Base-by-base conservation (phyloP, 2,329 filamentous ascomycete species). In the Cryphonectria nitschkei region DNA sequence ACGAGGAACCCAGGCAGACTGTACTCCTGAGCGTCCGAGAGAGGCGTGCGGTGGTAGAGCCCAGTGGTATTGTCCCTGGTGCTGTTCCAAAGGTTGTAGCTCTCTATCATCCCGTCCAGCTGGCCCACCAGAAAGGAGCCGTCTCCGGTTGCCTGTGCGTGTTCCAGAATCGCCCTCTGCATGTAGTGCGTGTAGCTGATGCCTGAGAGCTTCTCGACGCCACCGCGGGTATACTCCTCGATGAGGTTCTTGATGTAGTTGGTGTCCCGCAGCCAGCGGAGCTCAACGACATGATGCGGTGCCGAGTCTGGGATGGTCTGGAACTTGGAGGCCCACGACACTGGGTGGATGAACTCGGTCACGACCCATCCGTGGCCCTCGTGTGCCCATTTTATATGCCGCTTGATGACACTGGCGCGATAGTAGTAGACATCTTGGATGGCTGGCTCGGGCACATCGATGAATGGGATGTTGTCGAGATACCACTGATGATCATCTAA, bases 361-460 rank as follows among this genome's bases (percentile, higher is more conserved):
- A 61, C 58, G 58, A 61, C 58, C 58, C 58, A 61, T n/a, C 58
- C 58, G 19, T 37, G 58, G 22, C 58, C 58, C 34, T 61, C 58
- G 58, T 61, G 58, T 11, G 58, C 58, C 58, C 58, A 61, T 26
- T 61, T 61, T 19, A 61, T 61, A 61, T 56, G 52, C 13, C 58
- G 58, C 58, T 61, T 61, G 58, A 61, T 61, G 32, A 61, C 58
- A 9, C 58, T 61, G 32, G 58, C 58, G 2, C 58, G 58, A 5
- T 61, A 61, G 16, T 61, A 61, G 26, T 61, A 61, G 34, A 61
- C 58, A 29, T 61, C 58, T 14, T 61, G 58, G 32, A 61, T 34
- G 1, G 58, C 39, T 32, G n/a, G 29, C 32, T 61, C 58, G 0
- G 58, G 58, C 58, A 61, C 32, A 3, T 61, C 58, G 22, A 61